Base-by-base conservation (phyloP, 163 green algal genomes). In the Chloromonas sp. region DNA sequence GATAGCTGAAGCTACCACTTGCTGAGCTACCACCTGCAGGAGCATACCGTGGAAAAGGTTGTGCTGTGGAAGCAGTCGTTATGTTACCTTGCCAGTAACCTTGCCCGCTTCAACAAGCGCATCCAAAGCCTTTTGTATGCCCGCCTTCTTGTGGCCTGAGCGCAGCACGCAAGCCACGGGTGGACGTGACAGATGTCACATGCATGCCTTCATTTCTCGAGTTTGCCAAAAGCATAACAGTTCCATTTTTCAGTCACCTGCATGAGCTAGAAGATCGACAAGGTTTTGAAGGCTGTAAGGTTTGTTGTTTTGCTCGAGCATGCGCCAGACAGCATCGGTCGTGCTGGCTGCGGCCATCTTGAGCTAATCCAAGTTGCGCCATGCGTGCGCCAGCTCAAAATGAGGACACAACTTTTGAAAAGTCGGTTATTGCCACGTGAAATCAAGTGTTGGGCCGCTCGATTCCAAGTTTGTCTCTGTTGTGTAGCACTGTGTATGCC, bases 131-230 rank as follows among this genome's bases (percentile, higher is more conserved):
- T 94, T 95, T 57, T 94, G 89, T 0, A 96, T 91, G 70, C 91
- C 87, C 8, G 88, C 81, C 79, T 98, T 98, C 80, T 98, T 98
- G n/a, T 97, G 81, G 0, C 94, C 94, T 71, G 89, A 11, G 66
- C 66, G 66, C 66, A 74, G 66, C 66, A 74, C 66, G 66, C 66
- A 5, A 36, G 36, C 36, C 36, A 36, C 36, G 36, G 36, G 36
- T 36, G 36, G 36, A 36, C 36, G 36, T 36, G 36, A 36, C 36
- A 36, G 36, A 36, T 36, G 36, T 36, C 36, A 36, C 36, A 36
- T 36, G 36, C 36, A 36, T 36, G 36, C 36, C 36, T 36, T 36
- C 36, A 36, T 36, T 36, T 36, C 36, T 36, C 66, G 66, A n/a
- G 8, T 76, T 8, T 76, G 66, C 66, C 11, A n/a, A 8, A 76